Base-by-base conservation (phyloP, 2,329 filamentous ascomycete genomes). In the Stagonosporopsis cucurbitacearum region DNA sequence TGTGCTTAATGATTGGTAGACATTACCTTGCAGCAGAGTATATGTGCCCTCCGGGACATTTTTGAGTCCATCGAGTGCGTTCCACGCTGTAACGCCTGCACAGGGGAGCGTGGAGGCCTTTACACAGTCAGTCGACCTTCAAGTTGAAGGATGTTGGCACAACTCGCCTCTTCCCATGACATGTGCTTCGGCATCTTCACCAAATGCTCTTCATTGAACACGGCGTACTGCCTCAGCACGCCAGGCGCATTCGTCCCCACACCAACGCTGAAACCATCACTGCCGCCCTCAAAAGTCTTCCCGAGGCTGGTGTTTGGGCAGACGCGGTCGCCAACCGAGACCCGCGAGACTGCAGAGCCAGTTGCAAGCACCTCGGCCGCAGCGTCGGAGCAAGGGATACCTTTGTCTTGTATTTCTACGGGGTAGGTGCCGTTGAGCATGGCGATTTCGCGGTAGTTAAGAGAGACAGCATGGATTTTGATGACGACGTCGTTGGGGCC, bases 381-480 rank as follows among this genome's bases (percentile, higher is more conserved):
- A 15, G 58, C 60, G 51, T 71, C 67, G 6, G 69, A 72, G 15
- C 46, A 55, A 0, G 65, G 40, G 2, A 72, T 62, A 3, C 66
- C 69, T 23, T 56, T 39, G 5, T 58, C 47, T 13, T 40, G 23
- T 19, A 61, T 42, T 1, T 44, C 35, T 0, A 48, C 13, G 0
- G 65, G 66, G 30, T 68, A 72, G 17, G 46, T 45, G n/a, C 45
- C 52, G 6, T 44, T 28, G 11, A 71, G 52, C 64, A 70, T 71
- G 3, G 62, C 69, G 11, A 65, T 41, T 19, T 72, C 69, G 26
- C 69, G 63, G 39, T 63, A 72, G 42, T 72, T 72, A 12, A 71
- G 60, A 2, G 68, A 63, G 17, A 68, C 64, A 17, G 69, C 66
- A 37, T 62, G 67, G 37, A 72, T 67, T 13, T 55, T 57, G 46